These are phyloP conservation scores for Trypanosoma theileri DNA, from an alignment of 208 protist species.

Conservation along the genomic window DNA sequence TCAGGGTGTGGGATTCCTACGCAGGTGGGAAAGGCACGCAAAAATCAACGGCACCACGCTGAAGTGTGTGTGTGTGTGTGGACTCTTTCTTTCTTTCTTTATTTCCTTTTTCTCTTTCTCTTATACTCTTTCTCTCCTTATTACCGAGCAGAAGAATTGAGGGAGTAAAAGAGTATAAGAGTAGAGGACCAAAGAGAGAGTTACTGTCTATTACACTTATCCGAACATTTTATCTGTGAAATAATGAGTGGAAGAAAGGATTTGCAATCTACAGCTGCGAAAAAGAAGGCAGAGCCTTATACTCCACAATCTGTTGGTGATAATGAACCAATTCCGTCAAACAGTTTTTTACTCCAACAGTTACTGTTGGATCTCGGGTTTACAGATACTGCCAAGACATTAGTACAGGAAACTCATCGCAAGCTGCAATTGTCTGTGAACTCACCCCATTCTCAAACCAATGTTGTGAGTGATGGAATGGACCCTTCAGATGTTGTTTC, in stretches of 20 bases:
- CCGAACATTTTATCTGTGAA: background rate
- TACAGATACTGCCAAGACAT: conserved; percentile 47
- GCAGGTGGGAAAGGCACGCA: background rate
- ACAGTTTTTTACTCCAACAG: conserved; percentile 23
- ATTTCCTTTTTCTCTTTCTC: conserved; percentile 4
- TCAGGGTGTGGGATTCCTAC: too few relatives aligned
- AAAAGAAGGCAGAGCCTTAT: background rate
- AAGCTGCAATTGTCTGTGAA: conserved; percentile 12
- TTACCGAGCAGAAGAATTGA: conserved; percentile 1
- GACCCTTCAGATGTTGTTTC: too few relatives aligned
- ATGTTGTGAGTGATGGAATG: background rate
- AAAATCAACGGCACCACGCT: conserved; percentile 1
- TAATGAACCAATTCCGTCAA: background rate
- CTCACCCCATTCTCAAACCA: background rate
- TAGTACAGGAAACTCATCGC: conserved; percentile 42
- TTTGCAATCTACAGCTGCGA: background rate
- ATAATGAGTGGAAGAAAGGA: conserved; percentile 1
- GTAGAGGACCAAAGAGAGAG: too few relatives aligned
- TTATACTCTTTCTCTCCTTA: conserved; percentile 20
- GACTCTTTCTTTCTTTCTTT: conserved; percentile 7
- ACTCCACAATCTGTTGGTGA: background rate
- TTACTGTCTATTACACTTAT: background rate
- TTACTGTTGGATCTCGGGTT: conserved; percentile 56
- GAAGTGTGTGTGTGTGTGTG: background rate
- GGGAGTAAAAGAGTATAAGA: background rate